Conservation (phyloP, 225 moss, liverwort and hornwort species). For the Straminergon stramineum region DNA sequence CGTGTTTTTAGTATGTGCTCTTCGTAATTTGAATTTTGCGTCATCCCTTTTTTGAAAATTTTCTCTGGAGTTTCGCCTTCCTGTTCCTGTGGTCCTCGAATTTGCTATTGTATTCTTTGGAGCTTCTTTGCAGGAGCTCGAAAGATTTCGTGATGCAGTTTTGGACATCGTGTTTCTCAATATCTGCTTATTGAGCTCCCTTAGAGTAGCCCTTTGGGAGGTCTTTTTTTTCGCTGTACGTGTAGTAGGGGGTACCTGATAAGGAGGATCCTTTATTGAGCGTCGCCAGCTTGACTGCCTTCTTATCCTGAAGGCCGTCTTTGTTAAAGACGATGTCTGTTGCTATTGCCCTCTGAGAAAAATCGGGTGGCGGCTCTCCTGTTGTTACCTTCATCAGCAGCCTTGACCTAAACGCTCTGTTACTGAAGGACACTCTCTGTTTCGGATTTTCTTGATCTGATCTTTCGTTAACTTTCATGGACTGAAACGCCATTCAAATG, state of each 20-base stretch:
- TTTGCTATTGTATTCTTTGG: background rate
- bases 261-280: background rate
- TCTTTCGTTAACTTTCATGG: background rate
- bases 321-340: conserved; percentile 8
- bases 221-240: background rate
- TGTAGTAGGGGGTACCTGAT: background rate
- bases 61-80: background rate
- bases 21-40: background rate
- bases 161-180: background rate
- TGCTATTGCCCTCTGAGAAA: background rate
- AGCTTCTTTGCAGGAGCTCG: background rate
- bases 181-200: background rate
- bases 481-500: background rate
- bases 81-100: background rate
- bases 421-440: background rate
- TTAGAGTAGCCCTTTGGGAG: background rate
- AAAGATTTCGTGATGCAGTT: background rate
- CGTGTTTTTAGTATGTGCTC: background rate
- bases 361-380: background rate
- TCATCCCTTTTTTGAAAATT: background rate
- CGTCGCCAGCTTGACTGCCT: background rate
- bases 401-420: background rate
- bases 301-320: conserved; percentile 3
- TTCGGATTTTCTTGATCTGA: conserved; percentile 9
- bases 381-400: background rate